Percentiles rank a stretch among this genome's conserved stretches.
These are phyloP conservation scores for Saccharum officinarum DNA, from an alignment of 176 grass and related monocot genomes.

Conservation along the genomic window DNA sequence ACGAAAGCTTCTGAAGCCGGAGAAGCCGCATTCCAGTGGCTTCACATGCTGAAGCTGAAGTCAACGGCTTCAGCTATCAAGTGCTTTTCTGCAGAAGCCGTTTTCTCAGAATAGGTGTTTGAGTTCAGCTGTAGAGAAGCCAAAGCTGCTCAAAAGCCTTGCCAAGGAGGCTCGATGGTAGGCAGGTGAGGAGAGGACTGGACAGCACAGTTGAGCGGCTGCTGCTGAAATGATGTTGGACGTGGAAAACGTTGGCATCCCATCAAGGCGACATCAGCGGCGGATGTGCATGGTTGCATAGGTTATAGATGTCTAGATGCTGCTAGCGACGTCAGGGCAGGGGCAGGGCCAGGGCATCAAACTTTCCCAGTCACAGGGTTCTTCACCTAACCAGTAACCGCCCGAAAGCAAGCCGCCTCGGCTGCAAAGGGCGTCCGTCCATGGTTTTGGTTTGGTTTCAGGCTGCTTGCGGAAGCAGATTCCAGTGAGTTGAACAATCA, in stretches of 20 bases:
- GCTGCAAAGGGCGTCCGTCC: background rate
- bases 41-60: too few relatives aligned
- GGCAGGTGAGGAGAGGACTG: background rate
- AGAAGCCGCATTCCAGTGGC: too few relatives aligned
- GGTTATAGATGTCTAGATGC: too few relatives aligned
- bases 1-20: too few relatives aligned
- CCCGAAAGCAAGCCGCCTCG: background rate
- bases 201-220: background rate
- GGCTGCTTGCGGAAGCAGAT: constrained; percentile 26
- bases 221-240: background rate
- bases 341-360: too few relatives aligned
- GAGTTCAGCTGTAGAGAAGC: too few relatives aligned
- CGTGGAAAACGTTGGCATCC: background rate
- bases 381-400: background rate
- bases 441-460: constrained; percentile 13
- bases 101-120: too few relatives aligned
- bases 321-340: background rate
- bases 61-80: too few relatives aligned
- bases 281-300: background rate
- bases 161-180: background rate
- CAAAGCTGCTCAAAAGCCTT: too few relatives aligned
- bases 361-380: too few relatives aligned
- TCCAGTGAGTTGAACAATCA: background rate
- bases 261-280: constrained; percentile 8
- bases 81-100: too few relatives aligned